Evolutionary conservation across 768 basidiomycete species (phyloP), one percentile per base, ranked within the genome.

Genomic region (Paxillus ammoniavirescens): DNA sequence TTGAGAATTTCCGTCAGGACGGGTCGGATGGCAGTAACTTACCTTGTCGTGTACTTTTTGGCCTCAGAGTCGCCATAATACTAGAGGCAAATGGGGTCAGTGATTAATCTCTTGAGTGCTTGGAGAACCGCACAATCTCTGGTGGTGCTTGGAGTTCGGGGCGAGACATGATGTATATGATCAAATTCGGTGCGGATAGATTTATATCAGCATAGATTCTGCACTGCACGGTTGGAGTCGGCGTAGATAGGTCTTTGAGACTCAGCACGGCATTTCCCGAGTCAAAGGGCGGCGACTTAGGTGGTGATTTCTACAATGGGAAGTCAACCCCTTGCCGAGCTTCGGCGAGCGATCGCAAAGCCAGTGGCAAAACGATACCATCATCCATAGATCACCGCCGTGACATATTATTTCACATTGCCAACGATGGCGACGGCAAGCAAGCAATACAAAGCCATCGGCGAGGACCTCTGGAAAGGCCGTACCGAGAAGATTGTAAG

Each of bases 31-130:
- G 33, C 17, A 28, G 45, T 31, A 26, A 68, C 79, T 51, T 64
- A 95, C 94, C 96, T 98, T 76, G 84, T 82, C 0, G 97, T 98
- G 70, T 99, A 99, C 76, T 99, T 99, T 70, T 86, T 86, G 18
- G 97, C 95, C 70, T 98, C 96, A 8, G 77, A 73, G 68, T 98
- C 97, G 50, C 93, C 94, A 82, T 99, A 99, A 69, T 96, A 98
- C 96, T 98, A 60, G 31, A 51, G 17, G 50, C 10, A 13, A 28
- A 42, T 44, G 33, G 38, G 26, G 26, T 58, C 45, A 30, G 35
- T 35, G 17, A 46, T 8, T 2, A 4, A 18, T 31, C 30, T 8
- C 9, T 13, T 21, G 0, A 33, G 31, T 17, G 31, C 18, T 15
- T 13, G 26, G n/a, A 52, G 18, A 52, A 54, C 63, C 87, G 56